Evolutionary conservation across 805 yeast genomes (phyloP), one percentile per base, ranked within the genome.

Genomic region (Kluyveromyces wickerhamii): DNA sequence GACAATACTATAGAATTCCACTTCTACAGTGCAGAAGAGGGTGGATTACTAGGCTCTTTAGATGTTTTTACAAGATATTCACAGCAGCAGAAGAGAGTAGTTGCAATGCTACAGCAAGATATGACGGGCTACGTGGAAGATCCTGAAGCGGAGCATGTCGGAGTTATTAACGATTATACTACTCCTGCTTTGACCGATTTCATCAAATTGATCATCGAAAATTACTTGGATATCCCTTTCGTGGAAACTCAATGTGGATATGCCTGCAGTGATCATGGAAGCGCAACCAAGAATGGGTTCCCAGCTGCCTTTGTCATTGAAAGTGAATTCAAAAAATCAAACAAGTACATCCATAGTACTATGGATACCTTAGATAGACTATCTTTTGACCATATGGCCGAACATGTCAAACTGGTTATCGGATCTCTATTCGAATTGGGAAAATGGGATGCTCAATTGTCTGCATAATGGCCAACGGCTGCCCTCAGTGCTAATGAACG

Each of bases 11-110:
- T 89, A 13, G 95, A 89, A 56, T 88, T 89, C 64, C 97, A 89
- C 60, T 89, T 86, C 68, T 89, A 86, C 63, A 74, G 94, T 18
- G 97, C 95, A 2, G 97, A 89, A 63, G 97, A 89, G 66, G 87
- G 85, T 40, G 96, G 96, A 0, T 63, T 85, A 37, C 64, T 84
- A 35, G 97, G 97, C 1, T 85, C 95, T 4, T 69, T 75, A 43
- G 95, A 83, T 41, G 72, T 89, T 8, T 84, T 83, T 56, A 58
- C 71, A 7, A 27, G 38, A 8, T 56, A 61, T 17, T 82, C 82
- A 51, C 52, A 61, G 8, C 46, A 53, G 12, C 62, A 64, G 20
- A 62, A 60, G 30, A 62, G 68, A 6, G 86, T 89, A 15, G 71
- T 77, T 20, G 87, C 88, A 4, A 80, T 87, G 92, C 64, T 89